These are phyloP conservation scores for Phanerochaete carnosa DNA, from an alignment of 768 basidiomycete genomes.

Conservation along the genomic window DNA sequence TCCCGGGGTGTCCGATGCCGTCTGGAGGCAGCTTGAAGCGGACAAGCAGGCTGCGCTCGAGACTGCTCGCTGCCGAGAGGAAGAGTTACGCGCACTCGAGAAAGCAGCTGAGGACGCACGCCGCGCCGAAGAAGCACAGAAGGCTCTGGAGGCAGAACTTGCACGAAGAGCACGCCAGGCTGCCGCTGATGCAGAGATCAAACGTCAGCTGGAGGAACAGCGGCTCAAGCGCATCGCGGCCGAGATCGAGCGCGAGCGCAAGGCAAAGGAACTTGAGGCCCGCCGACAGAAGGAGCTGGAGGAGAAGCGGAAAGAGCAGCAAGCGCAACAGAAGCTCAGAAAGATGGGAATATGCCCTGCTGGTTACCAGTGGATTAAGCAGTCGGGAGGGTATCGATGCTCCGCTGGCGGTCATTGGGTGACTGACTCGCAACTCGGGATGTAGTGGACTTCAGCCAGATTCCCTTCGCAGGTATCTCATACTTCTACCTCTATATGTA, in stretches of 20 bases:
- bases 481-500: too few species aligned
- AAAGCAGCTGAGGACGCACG: not conserved
- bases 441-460: constrained; percentile 15
- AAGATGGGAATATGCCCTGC: constrained; percentile 47
- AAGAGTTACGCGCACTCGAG: constrained; percentile 10
- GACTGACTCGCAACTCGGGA: constrained; percentile 24
- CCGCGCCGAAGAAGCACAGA: constrained; percentile 2
- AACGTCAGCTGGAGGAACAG: not conserved
- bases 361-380: constrained; percentile 45
- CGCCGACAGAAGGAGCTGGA: constrained; percentile 27
- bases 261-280: constrained; percentile 23
- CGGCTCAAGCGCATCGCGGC: not conserved
- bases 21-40: constrained; percentile 48
- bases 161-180: not conserved
- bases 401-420: constrained; percentile 44
- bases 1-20: constrained; percentile 46
- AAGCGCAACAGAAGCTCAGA: constrained; percentile 39
- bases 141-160: constrained; percentile 4
- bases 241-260: constrained; percentile 17
- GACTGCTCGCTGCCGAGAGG: constrained; percentile 21
- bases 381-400: constrained; percentile 41
- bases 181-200: not conserved
- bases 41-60: constrained; percentile 33
- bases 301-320: constrained; percentile 36
- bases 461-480: too few species aligned